Evolutionary conservation across 2,329 filamentous ascomycete species (phyloP), one percentile per base, ranked within the genome.

Genomic region (Fusarium piperis): DNA sequence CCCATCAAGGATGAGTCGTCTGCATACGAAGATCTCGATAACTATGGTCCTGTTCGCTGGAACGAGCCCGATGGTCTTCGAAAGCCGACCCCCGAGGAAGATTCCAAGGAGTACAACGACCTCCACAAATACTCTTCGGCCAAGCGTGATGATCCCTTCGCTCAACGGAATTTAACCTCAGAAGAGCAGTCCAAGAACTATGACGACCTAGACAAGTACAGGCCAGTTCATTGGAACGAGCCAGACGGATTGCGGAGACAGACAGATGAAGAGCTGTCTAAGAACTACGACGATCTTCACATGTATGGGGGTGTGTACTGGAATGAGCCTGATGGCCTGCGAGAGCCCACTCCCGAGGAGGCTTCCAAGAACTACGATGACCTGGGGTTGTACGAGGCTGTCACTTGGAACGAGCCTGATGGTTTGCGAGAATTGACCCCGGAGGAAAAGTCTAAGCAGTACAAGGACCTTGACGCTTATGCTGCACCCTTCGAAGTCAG

Each of bases 201-300:
- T 52, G 74, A 80, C 5, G 84, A 86, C 66, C 73, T 86, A 51
- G 75, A 79, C 44, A 73, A 81, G 62, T 86, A 85, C 70, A 71
- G 67, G 18, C 63, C 78, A 4, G 74, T 74, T 5, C 68, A 68
- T 13, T 81, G 78, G 76, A 81, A 82, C 33, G 81, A 82, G 59
- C 81, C 81, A 6, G 68, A 79, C 36, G 81, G 81, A 5, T 63
- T 78, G 20, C 75, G 62, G 9, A 71, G 70, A 18, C 64, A 70
- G n/a, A 78, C 79, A 15, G 53, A 73, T 4, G 80, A 81, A 53
- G 81, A 82, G 53, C 52, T 75, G 13, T 80, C 81, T 6, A 81
- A 82, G 67, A 69, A 77, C 28, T 83, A 83, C 53, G 75, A 78
- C 2, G 81, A 83, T 58, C 74, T 84, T 3, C 62, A 76, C 36